Evolutionary conservation across 2,329 filamentous ascomycete genomes (phyloP), one percentile per base, ranked within the genome.

Genomic region (Chaetomium sp.): DNA sequence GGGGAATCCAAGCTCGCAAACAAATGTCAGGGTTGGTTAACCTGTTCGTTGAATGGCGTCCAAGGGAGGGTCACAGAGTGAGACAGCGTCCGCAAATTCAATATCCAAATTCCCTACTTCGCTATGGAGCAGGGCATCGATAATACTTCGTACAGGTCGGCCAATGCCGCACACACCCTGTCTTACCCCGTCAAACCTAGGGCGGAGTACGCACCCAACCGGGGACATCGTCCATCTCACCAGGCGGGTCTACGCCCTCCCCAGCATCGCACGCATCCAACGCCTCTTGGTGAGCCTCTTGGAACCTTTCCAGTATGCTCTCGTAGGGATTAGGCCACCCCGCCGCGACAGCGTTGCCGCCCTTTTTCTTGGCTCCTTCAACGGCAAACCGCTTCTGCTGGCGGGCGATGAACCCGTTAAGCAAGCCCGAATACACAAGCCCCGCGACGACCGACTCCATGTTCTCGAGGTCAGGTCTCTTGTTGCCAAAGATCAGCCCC

Each of bases 341-440:
- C 1, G 89, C 90, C 38, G 81, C 81, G 23, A 91, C 77, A 0
- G 89, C 64, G 23, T 72, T 84, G 27, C 86, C 84, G 4, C 84
- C 85, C 68, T 84, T 85, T 65, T 83, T 83, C 80, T 88, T 90
- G 27, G 90, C 87, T 2, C 93, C 93, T 60, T 90, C 87, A 51
- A 97, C 91, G 13, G 92, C 93, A 72, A 97, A 93, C 57, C 90
- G 88, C 51, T 85, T 84, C 72, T 88, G 87, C 29, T 85, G 85
- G 72, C 96, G 92, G 19, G 90, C 91, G 31, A 97, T 84, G 73
- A 93, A 97, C 1, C 93, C 94, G 70, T 89, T 87, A 74, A 97
- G 82, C 27, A 97, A 80, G 0, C 90, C 91, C 76, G 96, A 91
- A 57, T 90, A 87, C 23, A 96, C 85, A 13, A 97, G 83, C 12